phyloP scores from a whole-genome alignment of 2,329 filamentous ascomycete species.

The Penicillium sp. region DNA sequence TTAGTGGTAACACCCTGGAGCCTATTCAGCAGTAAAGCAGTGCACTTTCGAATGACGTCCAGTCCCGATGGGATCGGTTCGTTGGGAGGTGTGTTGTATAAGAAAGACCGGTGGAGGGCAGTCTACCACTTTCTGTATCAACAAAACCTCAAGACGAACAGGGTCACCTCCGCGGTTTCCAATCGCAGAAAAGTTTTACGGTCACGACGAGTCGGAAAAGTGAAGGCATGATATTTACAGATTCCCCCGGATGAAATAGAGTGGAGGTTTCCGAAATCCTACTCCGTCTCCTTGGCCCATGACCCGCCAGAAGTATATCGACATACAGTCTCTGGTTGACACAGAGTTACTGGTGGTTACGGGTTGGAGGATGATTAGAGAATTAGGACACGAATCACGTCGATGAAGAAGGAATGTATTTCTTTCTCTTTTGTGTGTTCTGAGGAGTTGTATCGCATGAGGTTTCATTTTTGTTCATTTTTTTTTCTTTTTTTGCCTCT shows the following conservation, averaged over 20 bases:
- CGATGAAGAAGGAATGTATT: constrained; percentile 28
- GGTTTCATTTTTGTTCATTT: constrained; percentile 23
- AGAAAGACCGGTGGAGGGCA: constrained; percentile 8
- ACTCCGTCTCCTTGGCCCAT: constrained; percentile 20
- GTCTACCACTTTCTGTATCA: no score
- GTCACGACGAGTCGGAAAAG: constrained; percentile 29
- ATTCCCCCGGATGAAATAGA: constrained; percentile 34
- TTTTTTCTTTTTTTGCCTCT: constrained; percentile 19
- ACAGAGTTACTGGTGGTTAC: not conserved
- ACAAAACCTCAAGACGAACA: constrained; percentile 17
- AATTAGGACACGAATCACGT: constrained; percentile 25
- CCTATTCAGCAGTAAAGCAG: constrained; percentile 41
- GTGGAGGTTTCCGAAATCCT: constrained; percentile 24
- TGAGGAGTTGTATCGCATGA: constrained; percentile 34
- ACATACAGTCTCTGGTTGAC: constrained; percentile 1
- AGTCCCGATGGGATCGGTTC: constrained; percentile 12
- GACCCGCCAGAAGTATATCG: constrained; percentile 9
- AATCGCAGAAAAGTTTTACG: constrained; percentile 29
- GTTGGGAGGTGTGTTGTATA: constrained; percentile 12
- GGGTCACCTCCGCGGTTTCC: constrained; percentile 19
- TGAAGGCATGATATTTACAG: constrained; percentile 30
- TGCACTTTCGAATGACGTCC: constrained; percentile 16
- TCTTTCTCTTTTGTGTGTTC: constrained; percentile 32
- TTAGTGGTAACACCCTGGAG: constrained; percentile 49
- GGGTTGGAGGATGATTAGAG: constrained; percentile 11